These are phyloP conservation scores for Pythium periplocum DNA, from an alignment of 352 stramenopile genomes.

Conservation along the genomic window DNA sequence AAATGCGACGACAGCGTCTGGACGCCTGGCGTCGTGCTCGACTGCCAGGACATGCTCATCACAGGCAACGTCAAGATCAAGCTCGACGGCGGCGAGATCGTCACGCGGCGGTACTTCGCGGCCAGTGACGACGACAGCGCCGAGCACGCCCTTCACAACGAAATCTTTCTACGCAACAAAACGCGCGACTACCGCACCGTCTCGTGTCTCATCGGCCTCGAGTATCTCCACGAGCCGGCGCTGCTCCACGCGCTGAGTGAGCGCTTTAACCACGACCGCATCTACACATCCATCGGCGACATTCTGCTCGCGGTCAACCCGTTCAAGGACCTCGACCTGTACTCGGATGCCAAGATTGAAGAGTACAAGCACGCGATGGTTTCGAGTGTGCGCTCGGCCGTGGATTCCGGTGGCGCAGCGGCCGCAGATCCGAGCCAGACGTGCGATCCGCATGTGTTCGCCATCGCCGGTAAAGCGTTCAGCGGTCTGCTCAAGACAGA, in stretches of 20 bases:
- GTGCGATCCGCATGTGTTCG: conserved; percentile 81
- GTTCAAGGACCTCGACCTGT: conserved; percentile 69
- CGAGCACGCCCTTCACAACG: conserved; percentile 9
- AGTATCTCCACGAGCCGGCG: conserved; percentile 81
- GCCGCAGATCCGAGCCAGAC: conserved; percentile 14
- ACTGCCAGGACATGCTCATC: conserved; percentile 40
- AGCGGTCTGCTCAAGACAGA: conserved; percentile 49
- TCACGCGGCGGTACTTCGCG: conserved; percentile 27
- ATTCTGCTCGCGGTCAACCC: conserved; percentile 85
- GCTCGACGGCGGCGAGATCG: conserved; percentile 27
- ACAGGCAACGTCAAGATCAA: conserved; percentile 43
- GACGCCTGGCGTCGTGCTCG: conserved; percentile 58
- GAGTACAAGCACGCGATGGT: conserved; percentile 58
- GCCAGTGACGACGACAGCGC: conserved; percentile 24
- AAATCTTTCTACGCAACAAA: conserved; percentile 71
- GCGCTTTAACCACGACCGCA: conserved; percentile 65
- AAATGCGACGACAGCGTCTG: conserved; percentile 61
- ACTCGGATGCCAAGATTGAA: conserved; percentile 50
- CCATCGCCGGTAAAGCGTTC: conserved; percentile 87
- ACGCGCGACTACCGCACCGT: conserved; percentile 43
- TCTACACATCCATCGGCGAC: conserved; percentile 87
- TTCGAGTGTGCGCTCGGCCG: conserved; percentile 4
- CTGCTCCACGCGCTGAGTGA: conserved; percentile 76
- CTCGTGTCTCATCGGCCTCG: conserved; percentile 66
- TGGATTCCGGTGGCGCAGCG: conserved; percentile 6